Evolutionary conservation across 1,139 yeast species (phyloP), one percentile per base, ranked within the genome.

Genomic region (Lodderomyces margitis): DNA sequence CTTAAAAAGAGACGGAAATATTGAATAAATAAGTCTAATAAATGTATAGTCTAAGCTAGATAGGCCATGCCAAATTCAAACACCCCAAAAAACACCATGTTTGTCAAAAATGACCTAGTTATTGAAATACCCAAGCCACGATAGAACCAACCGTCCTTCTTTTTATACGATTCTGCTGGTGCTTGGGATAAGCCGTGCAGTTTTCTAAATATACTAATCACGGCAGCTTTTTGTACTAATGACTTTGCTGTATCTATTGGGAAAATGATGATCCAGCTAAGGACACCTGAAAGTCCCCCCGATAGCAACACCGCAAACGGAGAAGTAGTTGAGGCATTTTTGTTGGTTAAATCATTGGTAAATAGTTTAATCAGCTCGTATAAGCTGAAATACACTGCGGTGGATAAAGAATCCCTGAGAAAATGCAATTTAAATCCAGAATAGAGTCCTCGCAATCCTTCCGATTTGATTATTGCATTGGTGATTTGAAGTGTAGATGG

Each of bases 191-290:
- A 56, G 0, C 82, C 81, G 41, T 70, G 66, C 44, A 67, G 66
- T 38, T 61, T 64, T 35, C 87, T 62, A 40, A 84, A 64, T n/a
- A 83, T 79, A 49, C 81, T 79, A 16, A 82, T 69, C 28, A 87
- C 85, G 8, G 83, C 72, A 52, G 87, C 94, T 45, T 84, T 77
- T 57, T 87, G 96, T 36, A 80, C 73, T 45, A 82, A 70, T 1
- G 91, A 79, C 58, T 88, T 87, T 46, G 83, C 70, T 0, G 95
- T 87, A 57, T 87, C 96, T 2, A 88, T 59, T 0, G 96, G 96
- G 63, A 84, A 87, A 2, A 87, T 81, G 2, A 80, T 58, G 2
- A 79, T 61, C 94, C 95, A 87, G 39, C 88, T 75, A 14, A 81
- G 61, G 10, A 82, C 76, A 1, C 96, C 96, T 1, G 94, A 80